A percentile compares a stretch with the other conserved stretches of the same genome.
Evolutionary conservation across 805 yeast species (phyloP).

Genomic region (Lachancea kluyveri): DNA sequence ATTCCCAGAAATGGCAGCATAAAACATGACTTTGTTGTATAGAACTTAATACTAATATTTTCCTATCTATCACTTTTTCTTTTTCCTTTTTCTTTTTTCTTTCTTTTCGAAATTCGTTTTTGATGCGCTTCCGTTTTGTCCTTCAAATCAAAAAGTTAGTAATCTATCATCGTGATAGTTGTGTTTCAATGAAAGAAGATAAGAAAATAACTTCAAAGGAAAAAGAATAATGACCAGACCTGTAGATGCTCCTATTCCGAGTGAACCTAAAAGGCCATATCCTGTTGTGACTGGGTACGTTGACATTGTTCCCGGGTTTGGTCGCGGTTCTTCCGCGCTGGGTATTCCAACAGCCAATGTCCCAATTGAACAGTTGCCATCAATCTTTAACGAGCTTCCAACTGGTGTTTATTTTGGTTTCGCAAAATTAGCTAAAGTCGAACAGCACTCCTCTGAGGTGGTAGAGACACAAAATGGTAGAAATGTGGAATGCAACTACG

Average conservation of each 20-base stretch:
- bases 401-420: conserved; percentile 93
- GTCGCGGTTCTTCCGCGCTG: conserved; percentile 88
- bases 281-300: conserved; percentile 45
- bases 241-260: conserved; percentile 32
- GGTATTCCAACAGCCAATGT: conserved; percentile 96
- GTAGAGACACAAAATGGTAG: conserved; percentile 33
- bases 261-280: conserved; percentile 37
- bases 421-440: conserved; percentile 34
- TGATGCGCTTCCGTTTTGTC: conserved; percentile 1
- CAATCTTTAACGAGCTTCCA: conserved; percentile 36
- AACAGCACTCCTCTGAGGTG: conserved; percentile 15
- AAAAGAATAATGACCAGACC: conserved; percentile 10
- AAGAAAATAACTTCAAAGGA: not conserved
- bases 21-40: too few relatives aligned
- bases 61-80: too few relatives aligned
- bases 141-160: too few relatives aligned
- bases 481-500: conserved; percentile 55
- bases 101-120: not conserved
- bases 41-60: too few relatives aligned
- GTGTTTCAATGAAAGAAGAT: too few relatives aligned
- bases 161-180: too few relatives aligned
- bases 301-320: conserved; percentile 74
- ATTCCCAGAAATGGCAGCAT: conserved; percentile 33
- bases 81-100: not conserved
- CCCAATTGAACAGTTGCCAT: conserved; percentile 47